Evolutionary conservation across 352 stramenopile species (phyloP).

Genomic region (Blastocystis sp.): DNA sequence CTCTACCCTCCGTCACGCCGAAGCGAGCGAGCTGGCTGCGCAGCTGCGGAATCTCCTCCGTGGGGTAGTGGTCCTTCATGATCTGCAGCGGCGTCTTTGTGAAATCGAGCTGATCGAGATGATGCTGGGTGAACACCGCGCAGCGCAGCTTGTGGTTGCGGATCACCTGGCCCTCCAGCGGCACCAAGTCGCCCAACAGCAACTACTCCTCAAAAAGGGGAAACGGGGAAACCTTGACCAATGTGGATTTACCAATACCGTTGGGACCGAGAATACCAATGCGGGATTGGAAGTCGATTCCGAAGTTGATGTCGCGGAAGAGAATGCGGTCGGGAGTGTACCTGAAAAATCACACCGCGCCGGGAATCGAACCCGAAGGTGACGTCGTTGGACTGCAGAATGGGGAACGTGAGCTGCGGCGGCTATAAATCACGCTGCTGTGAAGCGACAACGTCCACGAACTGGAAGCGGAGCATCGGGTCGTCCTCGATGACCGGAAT

Average conservation of each 20-base stretch:
- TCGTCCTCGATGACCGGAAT: conserved; percentile 47
- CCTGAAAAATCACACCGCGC: conserved; percentile 65
- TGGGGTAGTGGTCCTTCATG: conserved; percentile 73
- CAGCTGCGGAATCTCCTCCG: conserved; percentile 72
- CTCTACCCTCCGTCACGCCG: conserved; percentile 72
- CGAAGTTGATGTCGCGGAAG: conserved; percentile 84
- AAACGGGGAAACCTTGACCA: conserved; percentile 80
- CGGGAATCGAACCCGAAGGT: conserved; percentile 61
- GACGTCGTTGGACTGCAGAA: conserved; percentile 67
- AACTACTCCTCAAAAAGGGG: neutral
- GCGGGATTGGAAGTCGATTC: conserved; percentile 88
- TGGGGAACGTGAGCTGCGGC: conserved; percentile 38
- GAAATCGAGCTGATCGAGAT: conserved; percentile 77
- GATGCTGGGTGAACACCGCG: conserved; percentile 66
- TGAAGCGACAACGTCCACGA: conserved; percentile 22
- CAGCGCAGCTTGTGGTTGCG: conserved; percentile 73
- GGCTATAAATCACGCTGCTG: conserved; percentile 22
- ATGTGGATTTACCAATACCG: conserved; percentile 91
- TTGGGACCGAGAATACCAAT: conserved; percentile 96
- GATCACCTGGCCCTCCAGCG: conserved; percentile 63
- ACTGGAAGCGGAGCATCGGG: conserved; percentile 53
- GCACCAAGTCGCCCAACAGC: conserved; percentile 61
- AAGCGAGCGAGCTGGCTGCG: conserved; percentile 75
- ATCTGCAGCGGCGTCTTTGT: conserved; percentile 76
- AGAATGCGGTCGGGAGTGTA: conserved; percentile 79